Evolutionary conservation across 164 flowering plant species (phyloP), one percentile per base, ranked within the genome.

Genomic region (Pachysandra terminalis): DNA sequence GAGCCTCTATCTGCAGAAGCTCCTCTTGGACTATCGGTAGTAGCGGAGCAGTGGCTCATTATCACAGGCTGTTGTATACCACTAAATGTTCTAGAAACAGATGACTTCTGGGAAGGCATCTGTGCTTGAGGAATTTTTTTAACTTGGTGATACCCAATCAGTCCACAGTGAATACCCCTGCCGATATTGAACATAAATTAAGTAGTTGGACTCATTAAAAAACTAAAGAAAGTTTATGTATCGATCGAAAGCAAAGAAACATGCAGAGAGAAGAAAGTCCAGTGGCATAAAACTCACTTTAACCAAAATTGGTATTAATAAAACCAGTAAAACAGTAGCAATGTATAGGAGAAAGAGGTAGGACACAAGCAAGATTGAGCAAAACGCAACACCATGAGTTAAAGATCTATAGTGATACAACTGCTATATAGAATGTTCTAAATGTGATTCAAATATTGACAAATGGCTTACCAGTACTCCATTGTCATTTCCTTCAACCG

Each of bases 401-500:
- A 21, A 2, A 27, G 19, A 14, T 55, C 9, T 3, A 21, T 6
- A 22, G 26, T 21, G 26, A 1, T 17, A 27, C 26, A 16, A 25
- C 19, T 25, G 13, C 24, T 23, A 19, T 27, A 57, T 12, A 25
- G 24, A 24, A 24, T 15, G 3, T 3, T 24, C 32, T 9, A 45
- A 10, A 9, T 25, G 24, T 57, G 60, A 13, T 45, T 57, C 32
- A 5, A 10, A 27, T 17, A 37, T 7, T 14, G 19, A 26, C 56
- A 58, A 56, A 52, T 26, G 63, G 53, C 77, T 73, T 75, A 96
- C 99, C 99, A 96, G 75, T 96, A 96, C 70, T 96, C 99, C 75
- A 73, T 59, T 19, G 97, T 81, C 99, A 96, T 96, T 21, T 84
- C 87, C 77, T 86, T 92, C 79, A 96, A 80, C 19, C 99, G 99